Base-by-base conservation (phyloP, 2,329 filamentous ascomycete species). In the Thielaviopsis euricoi region DNA sequence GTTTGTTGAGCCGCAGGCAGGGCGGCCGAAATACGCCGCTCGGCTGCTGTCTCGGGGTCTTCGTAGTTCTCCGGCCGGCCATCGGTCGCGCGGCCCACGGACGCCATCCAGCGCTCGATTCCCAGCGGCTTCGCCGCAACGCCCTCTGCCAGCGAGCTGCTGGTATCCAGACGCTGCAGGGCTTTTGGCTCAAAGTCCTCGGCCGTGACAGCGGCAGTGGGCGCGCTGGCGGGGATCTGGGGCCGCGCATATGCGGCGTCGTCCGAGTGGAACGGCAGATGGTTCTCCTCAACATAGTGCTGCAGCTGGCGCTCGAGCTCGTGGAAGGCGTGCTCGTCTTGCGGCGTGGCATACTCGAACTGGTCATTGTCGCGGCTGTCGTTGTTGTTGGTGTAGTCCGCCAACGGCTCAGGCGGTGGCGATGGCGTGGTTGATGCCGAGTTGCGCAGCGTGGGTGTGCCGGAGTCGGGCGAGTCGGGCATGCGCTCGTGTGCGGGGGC, bases 71-170 rank as follows among this genome's bases (percentile, higher is more conserved):
- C 21, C 9, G 50, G 22, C 50, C 29, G 25, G 29, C 33, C 49
- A 40, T 51, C 52, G 2, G 54, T 49, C 22, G 58, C 58, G 21
- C 33, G 54, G 23, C 54, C 40, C 19, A 59, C 49, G 2, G 54
- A 56, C 2, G 54, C 53, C 49, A 59, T 56, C 58, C 58, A 59
- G 33, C 49, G 56, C 51, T 59, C 58, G 26, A 59, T 59, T 1
- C 58, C 49, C 19, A 56, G 49, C 46, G 50, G 54, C 26, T 52
- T 13, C 6, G 54, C 52, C 37, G 37, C 17, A 15, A 43, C 37
- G 4, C 29, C 29, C 37, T 12, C 2, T 7, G 37, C 37, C 6
- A 43, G 37, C 37, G 37, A 43, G 37, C 37, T 43, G 37, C 37
- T 43, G 1, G 37, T 43, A 7, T 43, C 37, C 15, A 43, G 37